Evolutionary conservation across 805 yeast species (phyloP).

Genomic region (Metschnikowia drakensbergensis): DNA sequence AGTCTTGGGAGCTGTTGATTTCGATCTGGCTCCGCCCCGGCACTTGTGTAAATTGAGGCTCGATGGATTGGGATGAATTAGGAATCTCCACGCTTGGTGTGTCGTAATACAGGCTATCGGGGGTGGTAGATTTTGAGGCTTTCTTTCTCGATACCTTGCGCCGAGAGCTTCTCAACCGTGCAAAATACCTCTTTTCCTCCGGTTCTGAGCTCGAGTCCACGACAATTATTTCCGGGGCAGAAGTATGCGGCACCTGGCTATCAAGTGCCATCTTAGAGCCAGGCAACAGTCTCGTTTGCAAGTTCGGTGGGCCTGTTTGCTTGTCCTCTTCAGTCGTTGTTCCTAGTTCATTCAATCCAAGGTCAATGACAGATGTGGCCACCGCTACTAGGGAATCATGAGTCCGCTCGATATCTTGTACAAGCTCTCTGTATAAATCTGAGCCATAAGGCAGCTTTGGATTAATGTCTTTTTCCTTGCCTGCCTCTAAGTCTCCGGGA

Average conservation of each 20-base stretch:
- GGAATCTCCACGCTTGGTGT: slow-evolving; percentile 8
- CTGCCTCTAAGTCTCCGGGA: not conserved
- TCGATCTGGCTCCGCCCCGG: not conserved
- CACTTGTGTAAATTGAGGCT: not conserved
- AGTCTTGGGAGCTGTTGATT: not conserved
- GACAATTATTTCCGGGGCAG: not conserved
- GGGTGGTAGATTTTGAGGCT: not conserved
- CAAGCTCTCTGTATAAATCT: not conserved
- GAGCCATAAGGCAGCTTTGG: not conserved
- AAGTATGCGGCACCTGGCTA: not conserved
- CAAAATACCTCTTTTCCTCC: not conserved
- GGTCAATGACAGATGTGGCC: too few relatives aligned
- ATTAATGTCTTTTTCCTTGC: not conserved
- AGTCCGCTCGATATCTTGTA: too few relatives aligned
- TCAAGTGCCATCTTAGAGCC: not conserved
- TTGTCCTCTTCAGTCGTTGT: too few relatives aligned
- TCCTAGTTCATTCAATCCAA: too few relatives aligned
- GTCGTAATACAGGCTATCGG: not conserved
- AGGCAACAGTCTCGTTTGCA: not conserved
- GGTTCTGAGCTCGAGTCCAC: not conserved
- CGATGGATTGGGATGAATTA: slow-evolving; percentile 8
- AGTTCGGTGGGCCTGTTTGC: too few relatives aligned
- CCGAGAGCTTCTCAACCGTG: not conserved
- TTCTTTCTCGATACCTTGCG: not conserved
- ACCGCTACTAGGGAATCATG: too few relatives aligned